phyloP scores from a whole-genome alignment of 2,329 filamentous ascomycete genomes.

The Cladosporium austrohemisphaericum region DNA sequence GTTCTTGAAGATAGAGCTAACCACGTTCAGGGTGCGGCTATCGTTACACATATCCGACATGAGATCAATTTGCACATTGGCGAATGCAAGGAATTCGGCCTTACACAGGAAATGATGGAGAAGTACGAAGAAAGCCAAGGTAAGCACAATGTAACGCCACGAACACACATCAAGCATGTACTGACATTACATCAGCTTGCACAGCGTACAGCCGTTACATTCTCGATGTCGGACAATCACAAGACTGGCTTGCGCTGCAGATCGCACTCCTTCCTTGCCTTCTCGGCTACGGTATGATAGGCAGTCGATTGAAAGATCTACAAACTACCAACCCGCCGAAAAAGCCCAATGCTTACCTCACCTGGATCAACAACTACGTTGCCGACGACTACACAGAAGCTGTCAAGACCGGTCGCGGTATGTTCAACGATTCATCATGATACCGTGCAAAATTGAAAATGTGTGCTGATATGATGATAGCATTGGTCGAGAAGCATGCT shows the following conservation, averaged over 20 bases:
- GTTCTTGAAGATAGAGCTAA: too few species aligned
- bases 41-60: conserved; percentile 70
- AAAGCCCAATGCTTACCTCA: conserved; percentile 62
- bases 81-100: conserved; percentile 78
- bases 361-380: conserved; percentile 87
- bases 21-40: conserved; percentile 55
- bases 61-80: conserved; percentile 78
- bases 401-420: conserved; percentile 61
- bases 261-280: conserved; percentile 81
- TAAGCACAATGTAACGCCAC: too few species aligned
- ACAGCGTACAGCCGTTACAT: conserved; percentile 79
- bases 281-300: conserved; percentile 82
- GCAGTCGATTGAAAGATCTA: conserved; percentile 62
- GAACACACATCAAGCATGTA: too few species aligned
- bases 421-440: too few species aligned
- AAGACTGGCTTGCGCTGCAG: conserved; percentile 85
- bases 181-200: conserved; percentile 53
- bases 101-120: conserved; percentile 70
- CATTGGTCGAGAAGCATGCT: conserved; percentile 71
- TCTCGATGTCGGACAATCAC: conserved; percentile 79
- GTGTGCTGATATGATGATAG: conserved; percentile 30
- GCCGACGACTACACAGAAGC: conserved; percentile 74
- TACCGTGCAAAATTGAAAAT: too few species aligned
- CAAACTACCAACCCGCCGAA: conserved; percentile 43
- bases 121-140: conserved; percentile 70